Conservation (phyloP, 1,284 basidiomycete genomes). For the Xerocomus nothofagi region DNA sequence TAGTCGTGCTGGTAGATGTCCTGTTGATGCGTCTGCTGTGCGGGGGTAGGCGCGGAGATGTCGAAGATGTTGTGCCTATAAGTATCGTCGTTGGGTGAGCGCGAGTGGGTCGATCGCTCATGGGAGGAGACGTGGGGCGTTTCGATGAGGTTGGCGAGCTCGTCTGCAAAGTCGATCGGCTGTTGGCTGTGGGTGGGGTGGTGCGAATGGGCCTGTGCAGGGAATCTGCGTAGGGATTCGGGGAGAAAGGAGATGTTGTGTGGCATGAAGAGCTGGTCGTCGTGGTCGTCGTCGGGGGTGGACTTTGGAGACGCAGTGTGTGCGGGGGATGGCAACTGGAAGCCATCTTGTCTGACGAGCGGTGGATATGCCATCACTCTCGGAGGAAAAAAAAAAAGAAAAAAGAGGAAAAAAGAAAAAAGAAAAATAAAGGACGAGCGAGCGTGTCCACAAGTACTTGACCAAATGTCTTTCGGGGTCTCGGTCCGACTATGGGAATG, state of each 20-base stretch:
- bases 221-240: slow-evolving; percentile 53
- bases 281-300: slow-evolving; percentile 31
- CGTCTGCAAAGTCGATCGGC: slow-evolving; percentile 60
- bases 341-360: slow-evolving; percentile 56
- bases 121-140: slow-evolving; percentile 40
- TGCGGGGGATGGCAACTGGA: slow-evolving; percentile 55
- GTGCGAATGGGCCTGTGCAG: slow-evolving; percentile 21
- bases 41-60: slow-evolving; percentile 47
- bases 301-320: slow-evolving; percentile 36
- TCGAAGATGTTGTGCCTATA: slow-evolving; percentile 73
- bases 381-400: neutral
- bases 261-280: slow-evolving; percentile 42
- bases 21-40: slow-evolving; percentile 24
- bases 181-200: slow-evolving; percentile 9
- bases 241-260: slow-evolving; percentile 43
- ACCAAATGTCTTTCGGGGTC: slow-evolving; percentile 31
- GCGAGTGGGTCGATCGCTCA: slow-evolving; percentile 36
- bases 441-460: neutral
- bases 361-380: slow-evolving; percentile 29
- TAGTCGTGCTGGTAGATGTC: slow-evolving; percentile 32
- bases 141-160: slow-evolving; percentile 59
- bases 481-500: slow-evolving; percentile 37
- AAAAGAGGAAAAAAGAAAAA: neutral
- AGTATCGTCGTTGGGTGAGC: slow-evolving; percentile 37
- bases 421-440: neutral